phyloP scores from a whole-genome alignment of 192 early-diverging fungal genomes.

The Umbelopsis isabellina region DNA sequence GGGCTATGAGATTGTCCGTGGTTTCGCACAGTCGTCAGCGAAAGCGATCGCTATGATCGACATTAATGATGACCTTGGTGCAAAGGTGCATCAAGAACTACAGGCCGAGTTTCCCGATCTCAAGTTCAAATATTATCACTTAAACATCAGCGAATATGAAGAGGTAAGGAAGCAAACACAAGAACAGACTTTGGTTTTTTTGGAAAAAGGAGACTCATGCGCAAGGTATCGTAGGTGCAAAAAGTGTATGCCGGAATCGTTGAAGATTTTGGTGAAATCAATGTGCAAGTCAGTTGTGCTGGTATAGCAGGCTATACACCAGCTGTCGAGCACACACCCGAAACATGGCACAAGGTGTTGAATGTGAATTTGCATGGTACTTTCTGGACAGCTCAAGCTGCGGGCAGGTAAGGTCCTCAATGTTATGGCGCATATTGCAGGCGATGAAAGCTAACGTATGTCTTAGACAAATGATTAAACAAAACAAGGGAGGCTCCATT shows the following conservation, averaged over 20 bases:
- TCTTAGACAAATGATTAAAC: slow-evolving; percentile 22
- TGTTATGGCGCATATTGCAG: too few relatives aligned
- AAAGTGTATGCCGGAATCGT: neutral
- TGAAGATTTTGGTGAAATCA: slow-evolving; percentile 21
- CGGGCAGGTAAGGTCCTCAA: slow-evolving; percentile 21
- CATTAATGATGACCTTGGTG: slow-evolving; percentile 22
- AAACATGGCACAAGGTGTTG: slow-evolving; percentile 29
- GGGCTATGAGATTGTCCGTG: slow-evolving; percentile 28
- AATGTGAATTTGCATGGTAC: slow-evolving; percentile 31
- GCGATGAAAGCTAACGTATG: neutral
- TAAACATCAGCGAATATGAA: slow-evolving; percentile 22
- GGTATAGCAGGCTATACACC: slow-evolving; percentile 25
- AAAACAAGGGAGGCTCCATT: slow-evolving; percentile 30
- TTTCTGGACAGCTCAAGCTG: slow-evolving; percentile 32
- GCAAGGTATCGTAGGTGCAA: neutral
- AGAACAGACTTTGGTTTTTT: neutral
- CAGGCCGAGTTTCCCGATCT: neutral
- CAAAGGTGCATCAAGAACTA: slow-evolving; percentile 13
- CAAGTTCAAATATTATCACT: slow-evolving; percentile 24
- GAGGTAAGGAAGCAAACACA: neutral
- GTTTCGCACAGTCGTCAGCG: slow-evolving; percentile 17
- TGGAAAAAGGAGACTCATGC: neutral
- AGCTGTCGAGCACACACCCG: slow-evolving; percentile 19
- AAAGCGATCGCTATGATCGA: slow-evolving; percentile 23
- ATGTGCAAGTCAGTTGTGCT: slow-evolving; percentile 30